Evolutionary conservation across 306 rosid genomes (phyloP).

Genomic region (Vigna unguiculata): DNA sequence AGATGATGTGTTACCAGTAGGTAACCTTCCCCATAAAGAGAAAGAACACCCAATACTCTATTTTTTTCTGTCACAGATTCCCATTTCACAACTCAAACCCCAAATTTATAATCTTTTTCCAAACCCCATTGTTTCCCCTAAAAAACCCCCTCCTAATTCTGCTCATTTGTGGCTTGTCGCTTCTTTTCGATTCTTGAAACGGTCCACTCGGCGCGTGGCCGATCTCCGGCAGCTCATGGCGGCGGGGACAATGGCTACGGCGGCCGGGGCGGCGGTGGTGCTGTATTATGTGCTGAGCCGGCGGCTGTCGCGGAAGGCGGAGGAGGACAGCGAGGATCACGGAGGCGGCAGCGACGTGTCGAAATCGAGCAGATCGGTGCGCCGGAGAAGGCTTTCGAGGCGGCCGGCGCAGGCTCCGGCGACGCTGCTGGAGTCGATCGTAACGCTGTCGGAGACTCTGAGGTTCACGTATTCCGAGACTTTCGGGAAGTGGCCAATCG

Average conservation of each 20-base stretch:
- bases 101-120: background rate
- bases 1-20: constrained; percentile 35
- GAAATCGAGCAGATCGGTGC: constrained; percentile 68
- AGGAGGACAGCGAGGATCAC: constrained; percentile 55
- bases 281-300: constrained; percentile 68
- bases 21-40: constrained; percentile 28
- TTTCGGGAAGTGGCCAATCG: constrained; percentile 96
- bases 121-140: background rate
- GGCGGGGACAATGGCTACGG: constrained; percentile 93
- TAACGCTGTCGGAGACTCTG: constrained; percentile 82
- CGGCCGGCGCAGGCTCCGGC: constrained; percentile 98
- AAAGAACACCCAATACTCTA: constrained; percentile 28
- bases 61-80: constrained; percentile 38
- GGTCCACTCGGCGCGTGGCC: background rate
- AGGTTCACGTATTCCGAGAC: constrained; percentile 92
- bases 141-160: background rate
- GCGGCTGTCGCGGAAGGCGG: constrained; percentile 50
- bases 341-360: constrained; percentile 46
- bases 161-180: background rate
- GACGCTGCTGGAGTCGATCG: constrained; percentile 80
- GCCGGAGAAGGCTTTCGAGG: constrained; percentile 71
- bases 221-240: constrained; percentile 62
- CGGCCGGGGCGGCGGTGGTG: constrained; percentile 89
- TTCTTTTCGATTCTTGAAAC: constrained; percentile 2
- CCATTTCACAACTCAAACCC: background rate